Conservation (phyloP, 2,329 filamentous ascomycete species). For the Ceratocystis cubensis region DNA sequence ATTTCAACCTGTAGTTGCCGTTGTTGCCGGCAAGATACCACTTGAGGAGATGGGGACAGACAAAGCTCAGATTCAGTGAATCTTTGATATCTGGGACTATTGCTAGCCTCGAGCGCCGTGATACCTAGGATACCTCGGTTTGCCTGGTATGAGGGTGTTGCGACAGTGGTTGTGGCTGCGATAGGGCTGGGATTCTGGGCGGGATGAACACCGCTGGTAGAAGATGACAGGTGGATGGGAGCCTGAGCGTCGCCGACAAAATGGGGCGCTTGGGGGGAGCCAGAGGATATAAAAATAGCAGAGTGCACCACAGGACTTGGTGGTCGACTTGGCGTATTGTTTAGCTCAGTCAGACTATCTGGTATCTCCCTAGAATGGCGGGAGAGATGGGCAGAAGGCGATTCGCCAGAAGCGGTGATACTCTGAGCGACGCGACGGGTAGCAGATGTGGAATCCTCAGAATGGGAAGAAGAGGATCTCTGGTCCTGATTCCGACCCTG, state of each 20-base stretch:
- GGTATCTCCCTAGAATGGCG: not conserved
- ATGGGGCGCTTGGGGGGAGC: not conserved
- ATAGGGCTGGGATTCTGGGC: not conserved
- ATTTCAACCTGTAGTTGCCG: constrained; percentile 1
- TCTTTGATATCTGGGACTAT: not conserved
- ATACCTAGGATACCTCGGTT: not conserved
- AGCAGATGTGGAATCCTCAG: not conserved
- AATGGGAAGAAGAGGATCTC: not conserved
- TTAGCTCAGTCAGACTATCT: not conserved
- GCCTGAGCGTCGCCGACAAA: not conserved
- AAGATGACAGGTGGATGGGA: not conserved
- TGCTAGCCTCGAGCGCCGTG: not conserved
- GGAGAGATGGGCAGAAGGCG: not conserved
- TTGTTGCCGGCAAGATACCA: not conserved
- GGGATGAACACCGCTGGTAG: not conserved
- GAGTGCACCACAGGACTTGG: not conserved
- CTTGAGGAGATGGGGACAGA: not conserved
- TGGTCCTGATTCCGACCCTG: no score
- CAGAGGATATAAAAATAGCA: not conserved
- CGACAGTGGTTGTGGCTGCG: not conserved
- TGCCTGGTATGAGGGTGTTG: not conserved
- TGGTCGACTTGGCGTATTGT: not conserved
- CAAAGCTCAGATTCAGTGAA: not conserved
- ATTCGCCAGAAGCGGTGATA: not conserved
- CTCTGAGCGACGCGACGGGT: not conserved